Conservation (phyloP, 805 yeast genomes). For the Candida maris region DNA sequence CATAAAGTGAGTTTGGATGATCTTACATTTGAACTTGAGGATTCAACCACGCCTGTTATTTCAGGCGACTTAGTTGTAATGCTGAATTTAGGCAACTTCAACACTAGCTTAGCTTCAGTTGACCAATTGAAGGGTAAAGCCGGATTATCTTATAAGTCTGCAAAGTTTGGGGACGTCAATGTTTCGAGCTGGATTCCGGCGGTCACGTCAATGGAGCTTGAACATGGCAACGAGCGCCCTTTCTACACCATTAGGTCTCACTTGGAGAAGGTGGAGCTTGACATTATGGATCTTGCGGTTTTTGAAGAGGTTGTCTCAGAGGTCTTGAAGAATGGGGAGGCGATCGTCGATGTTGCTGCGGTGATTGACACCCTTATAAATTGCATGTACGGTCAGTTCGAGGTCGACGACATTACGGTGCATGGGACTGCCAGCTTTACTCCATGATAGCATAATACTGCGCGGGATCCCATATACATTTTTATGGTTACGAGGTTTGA, state of each 20-base stretch:
- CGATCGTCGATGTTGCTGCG: conserved; percentile 35
- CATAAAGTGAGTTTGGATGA: conserved; percentile 37
- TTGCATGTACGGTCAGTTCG: conserved; percentile 33
- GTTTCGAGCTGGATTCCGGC: conserved; percentile 45
- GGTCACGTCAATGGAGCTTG: conserved; percentile 29
- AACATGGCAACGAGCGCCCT: conserved; percentile 11
- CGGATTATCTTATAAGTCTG: conserved; percentile 35
- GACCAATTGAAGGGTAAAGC: conserved; percentile 40
- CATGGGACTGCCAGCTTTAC: conserved; percentile 28
- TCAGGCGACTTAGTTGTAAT: conserved; percentile 36
- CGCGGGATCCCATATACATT: too few species aligned
- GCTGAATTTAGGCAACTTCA: conserved; percentile 17
- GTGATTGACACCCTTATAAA: conserved; percentile 33
- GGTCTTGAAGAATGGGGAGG: conserved; percentile 39
- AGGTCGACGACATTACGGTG: conserved; percentile 26
- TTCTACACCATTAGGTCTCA: conserved; percentile 36
- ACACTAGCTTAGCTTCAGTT: conserved; percentile 21
- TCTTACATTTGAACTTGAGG: conserved; percentile 34
- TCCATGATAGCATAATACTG: too few species aligned
- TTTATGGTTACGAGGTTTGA: too few species aligned
- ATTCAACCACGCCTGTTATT: conserved; percentile 32
- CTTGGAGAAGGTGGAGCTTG: conserved; percentile 40
- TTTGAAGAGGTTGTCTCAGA: conserved; percentile 43
- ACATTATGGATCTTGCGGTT: conserved; percentile 37
- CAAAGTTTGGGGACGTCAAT: conserved; percentile 42